Evolutionary conservation across 495 filamentous ascomycete genomes (phyloP), one percentile per base, ranked within the genome.

Genomic region (Penicillium riverlandense): DNA sequence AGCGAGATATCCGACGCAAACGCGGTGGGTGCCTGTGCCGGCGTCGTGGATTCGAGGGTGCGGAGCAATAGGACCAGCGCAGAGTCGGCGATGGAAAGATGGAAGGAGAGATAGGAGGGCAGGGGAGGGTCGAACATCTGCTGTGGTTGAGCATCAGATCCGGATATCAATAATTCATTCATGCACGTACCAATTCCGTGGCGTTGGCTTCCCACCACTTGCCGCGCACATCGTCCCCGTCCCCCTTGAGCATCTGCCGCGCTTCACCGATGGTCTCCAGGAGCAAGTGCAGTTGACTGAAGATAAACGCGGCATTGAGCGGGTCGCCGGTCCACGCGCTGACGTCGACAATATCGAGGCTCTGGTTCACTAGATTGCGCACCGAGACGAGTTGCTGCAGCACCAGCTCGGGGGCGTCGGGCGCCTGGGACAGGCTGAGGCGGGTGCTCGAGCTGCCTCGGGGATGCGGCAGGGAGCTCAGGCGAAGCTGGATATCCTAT

Each of bases 61-160:
- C 94, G 83, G 6, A 96, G 66, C 50, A 84, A 77, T 7, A 94
- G 78, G 1, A 91, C 75, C 4, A 97, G 68, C 5, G 82, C 82
- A 11, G 84, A 82, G 38, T 96, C 88, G 33, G 79, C 76, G 40
- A 97, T 79, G 22, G 76, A 78, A 2, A 96, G 68, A 59, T 91
- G 80, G 54, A 95, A 81, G 6, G 82, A 81, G 2, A 94, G 65
- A 48, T 74, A 73, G 1, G 71, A 58, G 0, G 78, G 80, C 6
- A 79, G 66, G 0, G 74, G 70, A 36, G 81, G 80, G 35, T 79
- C 76, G 54, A 87, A 80, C 40, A 61, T 58, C 64, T 71, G 22
- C 22, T 22, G 22, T 22, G 3, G 41, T 40, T 22, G 14, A 29
- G 36, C 5, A 39, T 14, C 11, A 15, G 16, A 35, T 48, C 13